These are phyloP conservation scores for Xylaria sp. DNA, from an alignment of 2,329 filamentous ascomycete species.

Conservation along the genomic window DNA sequence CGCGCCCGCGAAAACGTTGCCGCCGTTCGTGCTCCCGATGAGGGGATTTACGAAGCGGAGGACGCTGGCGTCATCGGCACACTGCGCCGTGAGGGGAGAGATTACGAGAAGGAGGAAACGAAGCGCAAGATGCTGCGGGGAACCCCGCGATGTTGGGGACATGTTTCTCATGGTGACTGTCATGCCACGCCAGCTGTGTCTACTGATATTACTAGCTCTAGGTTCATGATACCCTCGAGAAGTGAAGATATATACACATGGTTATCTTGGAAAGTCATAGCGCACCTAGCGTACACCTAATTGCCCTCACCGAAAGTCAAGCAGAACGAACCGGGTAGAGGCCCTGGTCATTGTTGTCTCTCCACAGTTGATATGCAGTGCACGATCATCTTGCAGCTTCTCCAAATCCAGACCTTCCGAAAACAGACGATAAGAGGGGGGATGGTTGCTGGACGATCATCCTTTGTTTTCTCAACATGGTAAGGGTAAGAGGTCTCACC, in stretches of 20 bases:
- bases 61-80: slow-evolving; percentile 36
- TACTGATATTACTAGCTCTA: not conserved
- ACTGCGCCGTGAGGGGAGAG: slow-evolving; percentile 28
- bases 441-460: slow-evolving; percentile 15
- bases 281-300: not conserved
- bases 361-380: slow-evolving; percentile 24
- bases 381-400: slow-evolving; percentile 30
- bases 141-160: slow-evolving; percentile 21
- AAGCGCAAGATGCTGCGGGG: slow-evolving; percentile 25
- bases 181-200: not conserved
- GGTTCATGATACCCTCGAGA: not conserved
- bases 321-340: not conserved
- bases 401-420: slow-evolving; percentile 32
- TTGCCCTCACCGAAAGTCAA: slow-evolving; percentile 15
- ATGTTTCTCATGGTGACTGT: slow-evolving; percentile 1
- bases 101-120: slow-evolving; percentile 30
- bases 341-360: slow-evolving; percentile 7
- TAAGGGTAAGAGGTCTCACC: not conserved
- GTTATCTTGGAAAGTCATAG: not conserved
- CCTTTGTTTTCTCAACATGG: slow-evolving; percentile 11
- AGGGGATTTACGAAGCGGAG: slow-evolving; percentile 56
- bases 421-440: slow-evolving; percentile 13
- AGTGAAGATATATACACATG: not conserved
- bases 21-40: slow-evolving; percentile 65
- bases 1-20: slow-evolving; percentile 67